Evolutionary conservation across 108 stramenopile genomes (phyloP), one percentile per base, ranked within the genome.

Genomic region (Nitzschia sp.): DNA sequence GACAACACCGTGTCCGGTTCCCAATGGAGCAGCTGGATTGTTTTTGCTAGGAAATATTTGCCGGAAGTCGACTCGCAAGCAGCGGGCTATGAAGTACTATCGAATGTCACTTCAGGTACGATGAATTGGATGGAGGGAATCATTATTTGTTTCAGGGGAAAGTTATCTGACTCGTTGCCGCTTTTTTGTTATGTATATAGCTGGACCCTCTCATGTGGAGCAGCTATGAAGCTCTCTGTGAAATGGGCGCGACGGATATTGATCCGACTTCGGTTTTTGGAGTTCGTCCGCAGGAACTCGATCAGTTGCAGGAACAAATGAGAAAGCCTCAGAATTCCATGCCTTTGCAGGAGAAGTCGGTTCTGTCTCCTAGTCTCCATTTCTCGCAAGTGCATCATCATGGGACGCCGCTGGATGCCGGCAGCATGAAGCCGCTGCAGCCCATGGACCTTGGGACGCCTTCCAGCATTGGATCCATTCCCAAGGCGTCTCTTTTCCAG

Each of bases 21-120:
- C 96, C 11, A 91, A 92, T 70, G 96, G 94, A 56, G 91, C 96
- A 3, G 96, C 88, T 11, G 96, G 96, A 15, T 62, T 96, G 36
- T 62, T 86, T 51, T 68, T 97, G 54, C 64, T 97, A 29, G 96
- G 91, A 24, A 75, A 88, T 61, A 83, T 95, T 34, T 97, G 93
- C 66, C 77, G 82, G 27, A 67, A 70, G 55, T 85, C 91, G 1
- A 89, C 89, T 66, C 89, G 95, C 3, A 81, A 76, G 59, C 72
- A 84, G 19, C 69, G 90, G 54, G 96, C 96, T 3, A 85, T 80
- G 54, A 62, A 81, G 34, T 95, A 91, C 65, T 95, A 83, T 77
- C 77, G 78, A 9, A 61, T 90, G 64, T 83, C 89, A 23, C 86
- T 96, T 28, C 60, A 84, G 82, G 79, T 83, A 64, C n/a, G 77